These are phyloP conservation scores for Cyclotella choctawhatcheeana DNA, from an alignment of 108 stramenopile genomes.

Conservation along the genomic window DNA sequence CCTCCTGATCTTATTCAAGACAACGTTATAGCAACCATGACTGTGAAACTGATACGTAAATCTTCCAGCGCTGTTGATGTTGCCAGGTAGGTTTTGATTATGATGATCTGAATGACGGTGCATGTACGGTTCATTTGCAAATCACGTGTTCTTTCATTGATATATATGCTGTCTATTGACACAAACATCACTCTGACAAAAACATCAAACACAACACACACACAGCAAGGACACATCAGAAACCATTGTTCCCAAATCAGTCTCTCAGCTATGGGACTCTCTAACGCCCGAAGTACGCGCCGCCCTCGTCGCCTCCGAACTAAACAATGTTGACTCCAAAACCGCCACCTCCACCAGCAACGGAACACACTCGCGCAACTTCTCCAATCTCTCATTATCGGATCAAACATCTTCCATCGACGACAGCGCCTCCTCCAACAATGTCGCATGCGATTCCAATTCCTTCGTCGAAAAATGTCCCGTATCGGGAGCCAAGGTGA, in stretches of 20 bases:
- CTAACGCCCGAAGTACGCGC: constrained; percentile 67
- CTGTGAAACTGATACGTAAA: constrained; percentile 4
- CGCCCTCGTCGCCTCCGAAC: constrained; percentile 68
- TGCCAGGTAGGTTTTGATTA: not conserved
- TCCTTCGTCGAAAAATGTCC: constrained; percentile 60
- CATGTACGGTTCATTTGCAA: too few species aligned
- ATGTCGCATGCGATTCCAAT: constrained; percentile 17
- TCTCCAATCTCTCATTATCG: constrained; percentile 40
- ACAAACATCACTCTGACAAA: not conserved
- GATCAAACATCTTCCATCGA: constrained; percentile 52
- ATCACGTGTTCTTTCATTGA: too few species aligned
- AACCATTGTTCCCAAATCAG: constrained; percentile 58
- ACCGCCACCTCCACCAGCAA: constrained; percentile 29
- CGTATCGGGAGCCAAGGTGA: constrained; percentile 67
- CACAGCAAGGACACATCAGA: not conserved
- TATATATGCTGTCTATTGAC: not conserved
- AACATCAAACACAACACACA: not conserved
- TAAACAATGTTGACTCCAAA: constrained; percentile 29
- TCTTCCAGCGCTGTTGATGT: constrained; percentile 3
- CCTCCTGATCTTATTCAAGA: too few species aligned
- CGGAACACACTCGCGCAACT: constrained; percentile 29
- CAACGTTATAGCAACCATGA: too few species aligned
- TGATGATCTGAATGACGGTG: too few species aligned
- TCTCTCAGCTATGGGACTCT: constrained; percentile 80
- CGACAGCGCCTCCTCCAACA: constrained; percentile 45